Evolutionary conservation across 2,329 filamentous ascomycete species (phyloP).

Genomic region (Botryotinia globosa): DNA sequence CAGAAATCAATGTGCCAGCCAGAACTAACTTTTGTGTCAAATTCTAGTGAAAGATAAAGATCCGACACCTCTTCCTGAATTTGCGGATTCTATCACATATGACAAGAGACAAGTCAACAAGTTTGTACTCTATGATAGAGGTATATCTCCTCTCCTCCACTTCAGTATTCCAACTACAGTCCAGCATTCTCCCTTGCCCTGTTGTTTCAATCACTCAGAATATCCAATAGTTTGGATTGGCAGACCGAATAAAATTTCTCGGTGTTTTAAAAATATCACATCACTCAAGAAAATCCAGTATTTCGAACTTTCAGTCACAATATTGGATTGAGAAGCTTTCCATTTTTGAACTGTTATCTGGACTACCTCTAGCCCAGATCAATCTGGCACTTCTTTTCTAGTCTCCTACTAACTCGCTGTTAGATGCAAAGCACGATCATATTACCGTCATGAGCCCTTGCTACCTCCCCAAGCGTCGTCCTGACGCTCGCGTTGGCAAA

Average conservation of each 20-base stretch:
- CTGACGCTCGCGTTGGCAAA: neutral
- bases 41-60: neutral
- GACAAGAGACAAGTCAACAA: slow-evolving; percentile 5
- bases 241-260: neutral
- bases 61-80: neutral
- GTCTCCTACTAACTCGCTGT: neutral
- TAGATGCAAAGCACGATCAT: neutral
- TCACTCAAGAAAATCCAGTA: neutral
- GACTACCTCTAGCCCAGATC: neutral
- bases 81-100: neutral
- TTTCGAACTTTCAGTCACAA: neutral
- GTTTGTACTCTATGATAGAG: neutral
- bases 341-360: neutral
- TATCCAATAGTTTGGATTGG: neutral
- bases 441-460: neutral
- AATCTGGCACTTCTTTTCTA: neutral
- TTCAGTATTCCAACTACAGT: neutral
- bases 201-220: neutral
- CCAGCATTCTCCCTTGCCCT: neutral
- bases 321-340: neutral
- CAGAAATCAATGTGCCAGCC: neutral
- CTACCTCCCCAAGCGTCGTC: neutral
- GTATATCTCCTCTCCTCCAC: neutral
- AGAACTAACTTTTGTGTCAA: neutral
- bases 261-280: neutral